Evolutionary conservation across 1,284 basidiomycete species (phyloP), one percentile per base, ranked within the genome.

Genomic region (Cystobasidium pallidum): DNA sequence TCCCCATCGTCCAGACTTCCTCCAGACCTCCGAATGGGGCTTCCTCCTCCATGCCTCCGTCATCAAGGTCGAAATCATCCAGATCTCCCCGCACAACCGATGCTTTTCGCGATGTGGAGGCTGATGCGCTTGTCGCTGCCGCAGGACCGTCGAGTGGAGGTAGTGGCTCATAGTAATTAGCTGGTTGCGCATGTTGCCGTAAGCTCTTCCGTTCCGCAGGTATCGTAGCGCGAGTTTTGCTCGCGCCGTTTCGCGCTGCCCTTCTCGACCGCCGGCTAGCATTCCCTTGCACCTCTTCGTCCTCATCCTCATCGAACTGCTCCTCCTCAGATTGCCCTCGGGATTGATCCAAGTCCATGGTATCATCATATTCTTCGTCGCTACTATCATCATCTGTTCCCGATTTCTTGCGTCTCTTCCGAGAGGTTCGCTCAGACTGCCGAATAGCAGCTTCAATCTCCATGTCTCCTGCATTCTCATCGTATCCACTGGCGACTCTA

Each of bases 21-120:
- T 71, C 68, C 15, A 71, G 61, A n/a, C 68, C 68, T 15, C 61
- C 68, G 34, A 71, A 71, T 24, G 45, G 54, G 7, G 59, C 68
- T 41, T 70, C 67, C 28, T 61, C 32, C 43, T 30, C 57, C 13
- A 45, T 57, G 15, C 59, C 66, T 41, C 39, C 58, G 19, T 61
- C 32, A 19, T 52, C 67, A 7, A 59, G 2, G 3, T 49, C 30
- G 21, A 70, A 32, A 52, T 61, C 57, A 28, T 41, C 39, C 21
- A 28, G n/a, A 39, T 64, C 26, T 36, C 39, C 41, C 15, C 62
- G 62, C 3, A 64, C 47, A 11, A 64, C 26, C 13, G 62, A 47
- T 32, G 62, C 62, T 64, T 51, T 64, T 13, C 62, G 43, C 8
- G 43, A 47, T 13, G 47, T 51, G 13, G 49, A 51, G 8, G 49